phyloP scores from a whole-genome alignment of 495 filamentous ascomycete genomes.

The Xylaria sp. region DNA sequence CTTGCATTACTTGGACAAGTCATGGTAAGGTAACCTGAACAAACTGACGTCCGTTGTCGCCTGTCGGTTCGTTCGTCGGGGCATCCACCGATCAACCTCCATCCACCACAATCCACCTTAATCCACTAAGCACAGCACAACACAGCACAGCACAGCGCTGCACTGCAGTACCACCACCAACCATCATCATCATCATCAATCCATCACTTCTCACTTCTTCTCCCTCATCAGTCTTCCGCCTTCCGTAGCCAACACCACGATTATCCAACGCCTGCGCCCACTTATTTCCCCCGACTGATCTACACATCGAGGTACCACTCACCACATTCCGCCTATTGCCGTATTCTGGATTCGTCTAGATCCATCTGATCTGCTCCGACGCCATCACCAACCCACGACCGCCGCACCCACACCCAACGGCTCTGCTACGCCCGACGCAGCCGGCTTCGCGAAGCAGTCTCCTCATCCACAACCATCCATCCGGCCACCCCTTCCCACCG shows the following conservation, averaged over 20 bases:
- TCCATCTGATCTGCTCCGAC: slow-evolving; percentile 15
- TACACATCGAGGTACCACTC: slow-evolving; percentile 15
- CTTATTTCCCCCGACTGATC: background rate
- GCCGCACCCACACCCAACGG: slow-evolving; percentile 6
- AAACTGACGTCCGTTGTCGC: slow-evolving; percentile 18
- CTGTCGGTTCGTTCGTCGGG: slow-evolving; percentile 3
- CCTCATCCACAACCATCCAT: slow-evolving; percentile 33
- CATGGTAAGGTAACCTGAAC: background rate
- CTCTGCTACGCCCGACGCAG: slow-evolving; percentile 31
- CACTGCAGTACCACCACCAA: background rate
- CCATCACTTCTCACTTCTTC: slow-evolving; percentile 11
- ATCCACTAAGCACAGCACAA: slow-evolving; percentile 2
- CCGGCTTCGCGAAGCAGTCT: slow-evolving; percentile 41
- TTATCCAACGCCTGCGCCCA: background rate
- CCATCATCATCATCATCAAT: slow-evolving; percentile 20
- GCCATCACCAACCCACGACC: background rate
- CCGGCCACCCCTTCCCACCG: slow-evolving; percentile 18
- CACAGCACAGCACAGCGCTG: slow-evolving; percentile 2
- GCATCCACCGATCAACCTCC: slow-evolving; percentile 17
- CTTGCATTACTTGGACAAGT: slow-evolving; percentile 16
- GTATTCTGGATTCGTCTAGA: slow-evolving; percentile 11
- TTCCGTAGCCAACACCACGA: background rate
- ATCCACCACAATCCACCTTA: background rate
- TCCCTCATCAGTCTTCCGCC: background rate
- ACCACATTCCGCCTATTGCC: background rate